Percentiles rank a stretch among this genome's conserved stretches.
Evolutionary conservation across 1,139 yeast genomes (phyloP).

Genomic region (Sugiyamaella xylanicola): DNA sequence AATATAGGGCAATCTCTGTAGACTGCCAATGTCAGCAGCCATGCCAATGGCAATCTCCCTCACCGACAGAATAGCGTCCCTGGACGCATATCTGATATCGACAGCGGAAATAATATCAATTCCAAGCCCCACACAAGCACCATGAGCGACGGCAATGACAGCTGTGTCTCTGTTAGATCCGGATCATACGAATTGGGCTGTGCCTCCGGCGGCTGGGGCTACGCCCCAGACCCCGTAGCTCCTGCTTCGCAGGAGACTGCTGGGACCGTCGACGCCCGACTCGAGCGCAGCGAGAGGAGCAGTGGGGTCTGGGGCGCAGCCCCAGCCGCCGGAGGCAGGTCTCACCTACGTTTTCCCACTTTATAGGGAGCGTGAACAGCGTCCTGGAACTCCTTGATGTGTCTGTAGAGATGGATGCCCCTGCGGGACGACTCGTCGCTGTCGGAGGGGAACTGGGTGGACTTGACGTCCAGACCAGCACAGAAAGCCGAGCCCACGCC

Average conservation of each 20-base stretch:
- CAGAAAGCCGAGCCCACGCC: constrained; percentile 62
- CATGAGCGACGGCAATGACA: constrained; percentile 52
- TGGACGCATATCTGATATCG: constrained; percentile 60
- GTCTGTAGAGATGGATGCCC: constrained; percentile 36
- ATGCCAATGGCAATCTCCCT: constrained; percentile 75
- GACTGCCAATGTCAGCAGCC: constrained; percentile 78
- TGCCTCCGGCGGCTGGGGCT: constrained; percentile 1
- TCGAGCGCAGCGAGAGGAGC: not conserved
- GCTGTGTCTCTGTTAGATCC: constrained; percentile 34
- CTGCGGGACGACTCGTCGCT: constrained; percentile 42
- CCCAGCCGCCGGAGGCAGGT: constrained; percentile 1
- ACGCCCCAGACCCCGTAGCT: not conserved
- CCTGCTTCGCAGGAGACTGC: not conserved
- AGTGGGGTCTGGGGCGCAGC: not conserved
- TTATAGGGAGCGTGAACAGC: constrained; percentile 45
- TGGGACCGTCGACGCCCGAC: not conserved
- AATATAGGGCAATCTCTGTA: constrained; percentile 64
- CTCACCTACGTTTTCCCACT: constrained; percentile 39
- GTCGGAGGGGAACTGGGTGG: constrained; percentile 31
- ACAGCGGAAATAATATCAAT: constrained; percentile 64
- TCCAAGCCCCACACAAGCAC: constrained; percentile 61
- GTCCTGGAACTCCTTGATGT: constrained; percentile 58
- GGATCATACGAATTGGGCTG: not conserved
- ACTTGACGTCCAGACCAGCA: constrained; percentile 63
- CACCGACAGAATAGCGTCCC: constrained; percentile 58